Base-by-base conservation (phyloP, 805 yeast species). In the Candida suzukii region DNA sequence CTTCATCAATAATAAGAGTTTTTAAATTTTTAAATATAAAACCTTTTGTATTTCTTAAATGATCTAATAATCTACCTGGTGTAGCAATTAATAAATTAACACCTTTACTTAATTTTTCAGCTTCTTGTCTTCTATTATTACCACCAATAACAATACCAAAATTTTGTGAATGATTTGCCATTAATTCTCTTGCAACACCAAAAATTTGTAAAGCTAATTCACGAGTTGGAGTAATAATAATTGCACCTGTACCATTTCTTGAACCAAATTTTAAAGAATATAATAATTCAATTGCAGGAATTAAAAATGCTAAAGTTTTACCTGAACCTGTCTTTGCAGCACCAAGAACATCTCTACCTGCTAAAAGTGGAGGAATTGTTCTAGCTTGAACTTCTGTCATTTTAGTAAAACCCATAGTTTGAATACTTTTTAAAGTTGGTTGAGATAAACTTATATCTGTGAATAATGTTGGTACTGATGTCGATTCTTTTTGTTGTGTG, bases 311-410 rank as follows among this genome's bases (percentile, higher is more conserved):
- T 46, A 95, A 68, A 0, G 99, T 93, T 68, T 93, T 93, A 60
- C 99, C 99, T 1, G 97, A 88, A 41, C 99, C 99, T 3, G 99
- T 93, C 67, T 90, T 91, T 43, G 99, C 99, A n/a, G 99, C 99
- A 51, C 99, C 99, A 41, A 93, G 73, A 18, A 95, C 98, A 65
- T 93, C 99, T 53, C 91, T 78, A 35, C 99, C 99, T 1, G 98
- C 97, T 48, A 95, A 67, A 47, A 93, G 71, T 11, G 99, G 98
- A 7, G 99, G 98, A 42, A 93, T 93, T 12, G 99, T 88, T 65
- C 91, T 80, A 22, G 95, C 83, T 66, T 93, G 99, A 10, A 93
- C 98, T 48, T 81, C 78, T 1, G 99, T 95, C 97, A 93, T 87
- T 40, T 68, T 82, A 13, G 77, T 71, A 67, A 93, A 93, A 1